Base-by-base conservation (phyloP, 805 yeast species). In the Wickerhamiella galacta region DNA sequence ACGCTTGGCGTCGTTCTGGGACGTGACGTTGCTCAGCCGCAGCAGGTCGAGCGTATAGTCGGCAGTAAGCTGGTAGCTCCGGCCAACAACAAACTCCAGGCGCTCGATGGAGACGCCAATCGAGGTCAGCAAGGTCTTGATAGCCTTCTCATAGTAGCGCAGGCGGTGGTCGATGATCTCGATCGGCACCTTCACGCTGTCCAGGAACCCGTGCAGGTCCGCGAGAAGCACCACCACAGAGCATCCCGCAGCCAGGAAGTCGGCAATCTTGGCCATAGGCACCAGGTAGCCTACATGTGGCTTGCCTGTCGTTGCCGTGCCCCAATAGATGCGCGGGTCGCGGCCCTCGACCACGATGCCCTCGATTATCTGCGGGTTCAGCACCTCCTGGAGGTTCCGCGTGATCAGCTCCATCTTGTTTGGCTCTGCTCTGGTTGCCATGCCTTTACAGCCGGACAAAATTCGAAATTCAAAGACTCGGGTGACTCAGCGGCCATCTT, bases 271-370 rank as follows among this genome's bases (percentile, higher is more conserved):
- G 40, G 92, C 77, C 96, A 90, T 87, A 33, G 96, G 90, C 24
- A 90, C 98, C 52, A 90, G 82, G 67, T 90, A 90, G 33, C 96
- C 99, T 63, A 95, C 85, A 60, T 90, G 99, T 28, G 96, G 95
- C 58, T 72, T 80, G 33, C 99, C 99, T 4, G 99, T 90, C 39
- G 99, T 96, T 6, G 99, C 99, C 15, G 96, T 85, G 45, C 99
- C 99, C 96, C 95, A 90, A 71, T 90, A 90, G 50, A 90, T 60
- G 49, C 72, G 78, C 44, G 92, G 57, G 10, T 90, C 80, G 47
- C 93, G 72, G 47, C 81, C 71, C 49, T 81, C 77, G 35, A 68
- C 75, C 52, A 79, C 90, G 21, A 82, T 72, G 51, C 82, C 69
- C 52, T 78, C 78, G 57, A 87, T 80, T 57, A 83, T 81, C 56